Base-by-base conservation (phyloP, 768 basidiomycete genomes). In the Pisolithus sp. region DNA sequence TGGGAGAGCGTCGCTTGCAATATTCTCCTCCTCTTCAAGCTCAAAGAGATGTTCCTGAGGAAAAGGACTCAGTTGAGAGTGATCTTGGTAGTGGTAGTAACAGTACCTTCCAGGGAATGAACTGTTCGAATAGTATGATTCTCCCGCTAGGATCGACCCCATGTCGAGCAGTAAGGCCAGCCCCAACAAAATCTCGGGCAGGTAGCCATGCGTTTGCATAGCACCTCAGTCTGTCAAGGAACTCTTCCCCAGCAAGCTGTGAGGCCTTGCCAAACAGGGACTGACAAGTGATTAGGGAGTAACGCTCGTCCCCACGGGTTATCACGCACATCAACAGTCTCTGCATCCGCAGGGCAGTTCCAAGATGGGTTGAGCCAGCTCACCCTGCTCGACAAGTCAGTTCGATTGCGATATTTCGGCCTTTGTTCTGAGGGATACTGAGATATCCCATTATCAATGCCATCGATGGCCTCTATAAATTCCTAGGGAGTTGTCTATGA, bases 381-480 rank as follows among this genome's bases (percentile, higher is more conserved):
- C 23, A 99, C 87, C 52, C 95, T 83, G 57, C 82, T 82, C 13
- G 89, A 87, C 6, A 99, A 71, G 68, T 95, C 90, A 12, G 94
- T 95, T 43, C 82, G 74, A 56, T 73, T 83, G 57, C 78, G 77
- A 71, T 98, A 99, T 52, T 72, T 77, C 8, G 87, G 79, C 55
- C 78, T 73, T 50, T 86, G 65, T 48, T 84, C 82, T 3, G 73
- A 68, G 3, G 83, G 74, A 67, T 89, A 93, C 62, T 91, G 89
- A 2, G 83, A 78, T 57, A 99, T 80, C 17, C 95, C 95, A 64
- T 99, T 99, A 73, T 99, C 95, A 64, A 93, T 86, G 4, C 80
- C 95, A 68, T 96, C 94, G 55, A 97, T 83, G 9, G 86, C 89
- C 70, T 99, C 95, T 42, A 99, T 86, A 62, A 95, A 93, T 65